Base-by-base conservation (phyloP, 345 rosid species). In the Eucalyptus camaldulensis region DNA sequence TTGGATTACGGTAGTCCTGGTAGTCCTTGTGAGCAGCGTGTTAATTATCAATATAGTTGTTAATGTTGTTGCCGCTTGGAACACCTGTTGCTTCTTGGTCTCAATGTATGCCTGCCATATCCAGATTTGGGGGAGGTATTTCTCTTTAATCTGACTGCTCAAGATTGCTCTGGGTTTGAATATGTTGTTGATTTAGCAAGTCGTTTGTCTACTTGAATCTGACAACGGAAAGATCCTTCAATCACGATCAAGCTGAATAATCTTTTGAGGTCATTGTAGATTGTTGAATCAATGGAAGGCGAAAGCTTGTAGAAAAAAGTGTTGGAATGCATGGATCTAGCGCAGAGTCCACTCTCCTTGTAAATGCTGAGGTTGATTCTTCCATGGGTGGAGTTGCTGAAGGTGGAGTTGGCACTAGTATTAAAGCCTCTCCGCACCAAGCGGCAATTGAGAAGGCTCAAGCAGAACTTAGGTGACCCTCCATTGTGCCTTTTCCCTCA, bases 341-440 rank as follows among this genome's bases (percentile, higher is more conserved):
- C 87, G 92, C 93, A 88, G 95, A 89, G 92, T 93, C 92, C 91
- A 88, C 90, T 76, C 89, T 91, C 92, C 91, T 94, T 91, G 97
- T 97, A 97, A 94, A 96, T 97, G 98, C 99, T 93, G 99, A 97
- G 94, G 98, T 95, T 93, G 99, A 95, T 94, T 98, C 85, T 76
- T 76, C 98, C 94, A 98, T 98, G 99, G 99, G 98, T 91, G 99
- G 99, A 94, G 96, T 95, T 95, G 95, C 95, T 65, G 98, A 98
- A 65, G 93, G 97, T 50, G 97, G 99, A 95, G 96, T 93, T 92
- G 98, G 96, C 92, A 92, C 93, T 93, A 96, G 95, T 91, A 90
- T 95, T 90, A 95, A 95, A 93, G 91, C 97, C 94, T 97, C 99
- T 93, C 98, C 96, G 7, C 92, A 92, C 88, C 94, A 93, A 92